Conservation (phyloP, 306 rosid species). For the Senna tora region DNA sequence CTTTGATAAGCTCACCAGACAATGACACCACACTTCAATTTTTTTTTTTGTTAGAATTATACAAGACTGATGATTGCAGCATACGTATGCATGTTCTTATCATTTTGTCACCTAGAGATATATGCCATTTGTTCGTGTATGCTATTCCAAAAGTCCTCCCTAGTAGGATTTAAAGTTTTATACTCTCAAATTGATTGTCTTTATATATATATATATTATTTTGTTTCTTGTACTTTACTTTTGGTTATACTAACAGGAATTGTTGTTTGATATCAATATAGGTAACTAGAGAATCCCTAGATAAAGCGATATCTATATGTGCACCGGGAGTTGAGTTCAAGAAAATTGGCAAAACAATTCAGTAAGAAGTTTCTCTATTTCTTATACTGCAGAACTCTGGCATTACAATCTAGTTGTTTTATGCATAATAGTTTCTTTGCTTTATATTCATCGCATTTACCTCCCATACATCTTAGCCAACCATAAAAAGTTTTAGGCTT, state of each 20-base stretch:
- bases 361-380: constrained; percentile 58
- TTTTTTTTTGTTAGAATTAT: neutral
- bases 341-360: constrained; percentile 84
- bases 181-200: neutral
- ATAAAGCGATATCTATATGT: constrained; percentile 90
- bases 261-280: constrained; percentile 39
- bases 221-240: neutral
- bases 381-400: constrained; percentile 16
- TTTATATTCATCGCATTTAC: constrained; percentile 2
- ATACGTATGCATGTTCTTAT: neutral
- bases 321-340: constrained; percentile 89
- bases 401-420: neutral
- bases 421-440: constrained; percentile 2
- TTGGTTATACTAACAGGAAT: constrained; percentile 30
- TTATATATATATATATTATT: neutral
- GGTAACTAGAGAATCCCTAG: constrained; percentile 84
- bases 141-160: neutral
- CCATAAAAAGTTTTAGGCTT: neutral
- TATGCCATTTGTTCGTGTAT: neutral
- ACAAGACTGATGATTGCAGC: neutral
- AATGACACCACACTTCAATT: neutral
- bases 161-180: neutral
- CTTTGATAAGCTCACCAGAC: neutral
- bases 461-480: constrained; percentile 12
- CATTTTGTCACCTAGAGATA: neutral